Percentiles rank a stretch among this genome's conserved stretches.
These are phyloP conservation scores for Papiliotrema fonsecae DNA, from an alignment of 1,284 basidiomycete species.

Conservation along the genomic window DNA sequence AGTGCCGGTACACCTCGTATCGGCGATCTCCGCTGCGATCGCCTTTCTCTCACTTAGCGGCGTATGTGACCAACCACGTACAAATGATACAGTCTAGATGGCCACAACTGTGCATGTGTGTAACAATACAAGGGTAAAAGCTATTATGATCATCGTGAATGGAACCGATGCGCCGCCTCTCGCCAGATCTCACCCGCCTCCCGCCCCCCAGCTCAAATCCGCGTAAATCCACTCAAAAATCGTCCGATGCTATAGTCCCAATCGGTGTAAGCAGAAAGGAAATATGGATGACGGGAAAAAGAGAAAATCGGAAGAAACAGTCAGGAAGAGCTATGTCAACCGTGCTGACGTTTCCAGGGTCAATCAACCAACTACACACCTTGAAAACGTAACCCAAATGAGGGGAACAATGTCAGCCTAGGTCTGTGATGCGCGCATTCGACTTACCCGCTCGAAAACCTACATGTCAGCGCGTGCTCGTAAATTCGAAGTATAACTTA, in stretches of 20 bases:
- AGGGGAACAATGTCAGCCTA: background rate
- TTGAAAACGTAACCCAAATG: background rate
- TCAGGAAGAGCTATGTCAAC: background rate
- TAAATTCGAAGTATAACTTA: conserved; percentile 30
- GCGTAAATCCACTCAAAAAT: background rate
- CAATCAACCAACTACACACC: conserved; percentile 5
- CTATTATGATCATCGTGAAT: no score
- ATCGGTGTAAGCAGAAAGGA: background rate
- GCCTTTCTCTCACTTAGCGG: no score
- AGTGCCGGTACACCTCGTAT: no score
- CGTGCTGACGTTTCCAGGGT: background rate
- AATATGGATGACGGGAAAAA: background rate
- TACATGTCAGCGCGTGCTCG: conserved; percentile 1
- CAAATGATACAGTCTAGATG: no score
- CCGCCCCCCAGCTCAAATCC: no score
- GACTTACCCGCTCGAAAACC: conserved; percentile 8
- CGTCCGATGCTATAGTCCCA: background rate
- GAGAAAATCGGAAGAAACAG: background rate
- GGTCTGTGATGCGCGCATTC: background rate
- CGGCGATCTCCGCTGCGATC: no score
- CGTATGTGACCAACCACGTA: no score
- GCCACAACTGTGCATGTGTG: background rate
- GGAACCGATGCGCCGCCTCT: no score
- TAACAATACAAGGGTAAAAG: background rate
- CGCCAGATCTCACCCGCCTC: no score